Base-by-base conservation (phyloP, 2,329 filamentous ascomycete species). In the Fusarium fracticaudum region DNA sequence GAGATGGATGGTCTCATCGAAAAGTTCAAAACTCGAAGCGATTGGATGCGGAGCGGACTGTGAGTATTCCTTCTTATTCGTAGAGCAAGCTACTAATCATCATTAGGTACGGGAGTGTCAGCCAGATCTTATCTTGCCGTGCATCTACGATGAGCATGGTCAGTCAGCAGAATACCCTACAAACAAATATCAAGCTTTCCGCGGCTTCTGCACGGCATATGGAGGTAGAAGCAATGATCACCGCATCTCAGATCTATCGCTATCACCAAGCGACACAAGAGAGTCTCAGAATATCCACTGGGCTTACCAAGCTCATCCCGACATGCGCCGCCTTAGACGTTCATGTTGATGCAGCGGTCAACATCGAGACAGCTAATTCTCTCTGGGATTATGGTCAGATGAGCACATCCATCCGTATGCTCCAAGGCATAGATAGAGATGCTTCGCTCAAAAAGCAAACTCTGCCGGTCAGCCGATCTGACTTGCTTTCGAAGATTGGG, bases 361-460 rank as follows among this genome's bases (percentile, higher is more conserved):
- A 92, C 72, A 89, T 96, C 61, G 96, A 98, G 81, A 90, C 94
- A 13, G 95, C 97, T 17, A 94, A 93, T 78, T 94, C 97, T 12
- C 85, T 99, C 2, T 99, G 96, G 96, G 94, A 97, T 71, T 93
- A 98, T 80, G 95, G 95, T 18, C 96, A 99, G 81, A 94, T 94
- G 85, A 90, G 92, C 26, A 91, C 94, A 1, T 98, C 96, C 0
- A 98, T 99, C 68, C 89, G 92, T 43, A 95, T 98, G 88, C 89
- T 98, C 26, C 93, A 96, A 78, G 88, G 90, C 48, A 87, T 98
- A 17, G 89, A 93, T 62, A 78, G 74, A 47, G 86, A 90, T 59
- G 86, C 87, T 44, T 87, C 90, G 35, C 82, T 94, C 6, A 89
- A 89, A 62, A 90, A 89, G 66, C 93, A 97, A 80, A 90, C 89